Conservation (phyloP, 352 stramenopile genomes). For the Pythium monospermum region DNA sequence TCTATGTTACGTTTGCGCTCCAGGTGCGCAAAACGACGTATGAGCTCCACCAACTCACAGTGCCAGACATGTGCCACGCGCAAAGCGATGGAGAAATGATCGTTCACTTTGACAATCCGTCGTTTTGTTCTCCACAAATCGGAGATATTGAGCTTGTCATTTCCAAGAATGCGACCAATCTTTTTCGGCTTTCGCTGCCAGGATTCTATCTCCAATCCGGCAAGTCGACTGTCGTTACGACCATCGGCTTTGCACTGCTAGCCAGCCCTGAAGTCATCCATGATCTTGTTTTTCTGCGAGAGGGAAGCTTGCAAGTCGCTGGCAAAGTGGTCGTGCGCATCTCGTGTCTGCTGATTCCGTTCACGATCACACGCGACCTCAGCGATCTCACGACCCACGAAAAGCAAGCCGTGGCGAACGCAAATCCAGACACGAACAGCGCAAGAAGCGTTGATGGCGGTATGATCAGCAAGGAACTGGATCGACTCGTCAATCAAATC, state of each 20-base stretch:
- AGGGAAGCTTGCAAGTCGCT: slow-evolving; percentile 34
- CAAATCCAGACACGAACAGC: neutral
- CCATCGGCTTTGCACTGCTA: slow-evolving; percentile 43
- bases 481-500: slow-evolving; percentile 52
- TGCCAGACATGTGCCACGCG: slow-evolving; percentile 68
- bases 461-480: slow-evolving; percentile 40
- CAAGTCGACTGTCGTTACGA: slow-evolving; percentile 39
- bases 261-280: slow-evolving; percentile 42
- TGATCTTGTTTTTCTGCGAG: slow-evolving; percentile 40
- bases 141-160: slow-evolving; percentile 52
- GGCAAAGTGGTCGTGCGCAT: slow-evolving; percentile 52
- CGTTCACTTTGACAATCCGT: slow-evolving; percentile 67
- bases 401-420: neutral
- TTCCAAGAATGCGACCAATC: slow-evolving; percentile 40
- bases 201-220: slow-evolving; percentile 51
- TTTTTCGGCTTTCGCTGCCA: slow-evolving; percentile 45
- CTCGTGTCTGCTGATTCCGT: slow-evolving; percentile 64
- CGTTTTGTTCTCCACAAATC: slow-evolving; percentile 62
- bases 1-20: slow-evolving; percentile 62
- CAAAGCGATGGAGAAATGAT: slow-evolving; percentile 43
- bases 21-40: slow-evolving; percentile 59
- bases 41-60: slow-evolving; percentile 44
- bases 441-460: slow-evolving; percentile 12
- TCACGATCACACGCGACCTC: slow-evolving; percentile 62
- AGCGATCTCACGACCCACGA: slow-evolving; percentile 30